These are phyloP conservation scores for Scopulariopsis brevicaulis DNA, from an alignment of 2,329 filamentous ascomycete genomes.

Conservation along the genomic window DNA sequence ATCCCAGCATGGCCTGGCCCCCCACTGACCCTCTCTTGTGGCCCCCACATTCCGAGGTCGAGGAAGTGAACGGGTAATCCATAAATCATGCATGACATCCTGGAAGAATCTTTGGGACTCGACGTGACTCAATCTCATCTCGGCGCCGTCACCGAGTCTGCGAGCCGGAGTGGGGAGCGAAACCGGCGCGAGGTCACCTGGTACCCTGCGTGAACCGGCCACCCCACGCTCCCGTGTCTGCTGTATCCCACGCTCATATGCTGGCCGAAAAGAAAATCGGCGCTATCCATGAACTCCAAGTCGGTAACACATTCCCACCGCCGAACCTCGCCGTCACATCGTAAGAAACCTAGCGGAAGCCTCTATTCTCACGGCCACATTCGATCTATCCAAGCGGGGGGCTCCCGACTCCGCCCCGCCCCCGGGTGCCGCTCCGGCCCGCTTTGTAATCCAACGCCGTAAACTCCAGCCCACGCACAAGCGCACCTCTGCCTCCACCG, in stretches of 20 bases:
- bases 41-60: too few species aligned
- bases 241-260: not conserved
- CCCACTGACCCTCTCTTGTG: too few species aligned
- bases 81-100: too few species aligned
- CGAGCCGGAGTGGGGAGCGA: not conserved
- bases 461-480: not conserved
- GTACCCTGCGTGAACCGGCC: not conserved
- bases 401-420: too few species aligned
- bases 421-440: not conserved
- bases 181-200: not conserved
- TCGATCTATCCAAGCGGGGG: not conserved
- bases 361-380: not conserved
- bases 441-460: not conserved
- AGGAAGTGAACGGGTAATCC: too few species aligned
- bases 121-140: not conserved
- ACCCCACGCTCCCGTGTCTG: too few species aligned
- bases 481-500: not conserved
- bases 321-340: too few species aligned
- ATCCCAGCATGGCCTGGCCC: too few species aligned
- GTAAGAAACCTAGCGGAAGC: not conserved
- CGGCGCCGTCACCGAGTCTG: not conserved
- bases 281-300: too few species aligned
- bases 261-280: not conserved
- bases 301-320: too few species aligned
- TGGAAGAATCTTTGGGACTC: too few species aligned